phyloP scores from a whole-genome alignment of 805 yeast genomes.

The Candida methanosorbosa region DNA sequence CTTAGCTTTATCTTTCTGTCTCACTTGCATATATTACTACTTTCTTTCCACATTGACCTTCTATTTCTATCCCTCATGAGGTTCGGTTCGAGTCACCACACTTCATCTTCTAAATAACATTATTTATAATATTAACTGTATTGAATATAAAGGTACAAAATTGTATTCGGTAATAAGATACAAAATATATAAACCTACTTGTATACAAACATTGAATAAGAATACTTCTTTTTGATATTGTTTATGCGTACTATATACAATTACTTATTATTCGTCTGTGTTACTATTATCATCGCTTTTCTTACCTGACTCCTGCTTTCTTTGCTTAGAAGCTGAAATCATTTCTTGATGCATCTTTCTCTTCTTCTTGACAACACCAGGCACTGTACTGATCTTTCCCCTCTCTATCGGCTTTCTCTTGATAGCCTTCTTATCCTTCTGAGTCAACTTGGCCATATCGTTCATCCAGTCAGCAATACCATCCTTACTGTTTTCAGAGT shows the following conservation, averaged over 20 bases:
- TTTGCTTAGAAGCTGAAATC: constrained; percentile 66
- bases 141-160: constrained; percentile 1
- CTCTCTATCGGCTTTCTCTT: constrained; percentile 55
- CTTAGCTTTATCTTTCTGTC: too few relatives aligned
- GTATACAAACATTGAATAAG: too few relatives aligned
- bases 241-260: too few relatives aligned
- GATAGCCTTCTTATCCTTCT: constrained; percentile 51
- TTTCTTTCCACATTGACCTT: too few relatives aligned
- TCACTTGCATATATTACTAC: too few relatives aligned
- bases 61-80: too few relatives aligned
- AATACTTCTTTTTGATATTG: not conserved
- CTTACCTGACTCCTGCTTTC: constrained; percentile 27
- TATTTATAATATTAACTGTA: too few relatives aligned
- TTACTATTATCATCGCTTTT: not conserved
- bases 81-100: too few relatives aligned
- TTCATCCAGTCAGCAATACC: constrained; percentile 74
- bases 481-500: constrained; percentile 64
- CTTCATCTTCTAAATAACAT: too few relatives aligned
- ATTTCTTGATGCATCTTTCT: constrained; percentile 56
- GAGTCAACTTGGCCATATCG: constrained; percentile 53
- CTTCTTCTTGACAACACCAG: constrained; percentile 55
- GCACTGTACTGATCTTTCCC: constrained; percentile 77
- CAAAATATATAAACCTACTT: too few relatives aligned
- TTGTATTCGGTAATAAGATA: not conserved
- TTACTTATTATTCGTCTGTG: too few relatives aligned